Evolutionary conservation across 345 rosid species (phyloP), one percentile per base, ranked within the genome.

Genomic region (Corchorus olitorius): DNA sequence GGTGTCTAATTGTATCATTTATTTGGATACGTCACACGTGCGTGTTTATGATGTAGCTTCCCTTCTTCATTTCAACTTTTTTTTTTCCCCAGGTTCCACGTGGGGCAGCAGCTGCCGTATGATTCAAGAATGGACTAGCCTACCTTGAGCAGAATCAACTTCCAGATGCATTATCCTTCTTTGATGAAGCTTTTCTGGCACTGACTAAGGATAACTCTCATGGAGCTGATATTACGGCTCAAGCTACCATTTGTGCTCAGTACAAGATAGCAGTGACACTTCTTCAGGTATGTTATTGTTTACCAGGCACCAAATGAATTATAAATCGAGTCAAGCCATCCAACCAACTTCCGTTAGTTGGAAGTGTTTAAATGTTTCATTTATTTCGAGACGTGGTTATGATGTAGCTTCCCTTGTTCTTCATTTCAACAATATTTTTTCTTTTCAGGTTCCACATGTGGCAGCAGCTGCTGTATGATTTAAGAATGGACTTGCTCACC

Each of bases 221-320:
- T 80, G 99, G 99, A 58, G 94, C 89, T 20, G 99, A 93, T 82
- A 89, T 96, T 75, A 93, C 91, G 84, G 91, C 99, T 76, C 99
- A 96, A 86, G 98, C 94, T 56, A 96, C 99, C 65, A 96, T 96
- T 78, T 92, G 93, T 86, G 98, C 97, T 67, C 99, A 92, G 82
- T 96, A 93, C 91, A 96, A 96, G 86, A 91, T 91, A 68, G 98
- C 98, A 5, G 98, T 93, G 41, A 93, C 93, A 64, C 93, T 96
- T 81, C 91, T 96, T 71, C 88, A 87, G 98, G 98, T 96, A 80
- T 0, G 14, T 60, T 20, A 22, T 73, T 71, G 13, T 39, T 65
- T n/a, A 33, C 34, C 12, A 17, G 74, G 35, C n/a, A 55, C 43
- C 67, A 55, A 56, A 59, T 69, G 37, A n/a, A 70, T 54, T 54